Conservation (phyloP, 2,329 filamentous ascomycete genomes). For the Alternaria burnsii region DNA sequence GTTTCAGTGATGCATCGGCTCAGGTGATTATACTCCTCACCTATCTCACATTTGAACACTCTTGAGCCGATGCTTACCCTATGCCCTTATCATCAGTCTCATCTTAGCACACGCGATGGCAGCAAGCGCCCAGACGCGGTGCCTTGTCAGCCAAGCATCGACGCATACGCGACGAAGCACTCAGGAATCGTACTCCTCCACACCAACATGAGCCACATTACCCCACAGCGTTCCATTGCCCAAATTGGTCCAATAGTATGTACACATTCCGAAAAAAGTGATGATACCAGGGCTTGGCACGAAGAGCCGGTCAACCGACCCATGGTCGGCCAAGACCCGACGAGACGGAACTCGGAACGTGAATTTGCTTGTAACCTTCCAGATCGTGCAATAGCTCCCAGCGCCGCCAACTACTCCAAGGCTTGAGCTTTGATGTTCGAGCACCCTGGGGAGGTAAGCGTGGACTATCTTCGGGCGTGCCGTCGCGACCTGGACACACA, state of each 20-base stretch:
- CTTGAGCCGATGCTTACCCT: constrained; percentile 16
- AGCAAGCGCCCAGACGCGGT: constrained; percentile 18
- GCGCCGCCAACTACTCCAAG: constrained; percentile 32
- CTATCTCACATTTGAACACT: background rate
- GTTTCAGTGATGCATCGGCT: background rate
- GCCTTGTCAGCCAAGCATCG: constrained; percentile 16
- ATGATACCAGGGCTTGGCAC: constrained; percentile 11
- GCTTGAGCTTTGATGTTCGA: background rate
- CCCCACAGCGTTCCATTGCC: constrained; percentile 1
- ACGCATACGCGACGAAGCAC: constrained; percentile 22
- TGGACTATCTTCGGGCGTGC: background rate
- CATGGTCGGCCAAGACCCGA: constrained; percentile 16
- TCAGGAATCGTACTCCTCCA: constrained; percentile 22
- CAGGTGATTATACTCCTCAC: background rate
- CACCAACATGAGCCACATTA: constrained; percentile 10
- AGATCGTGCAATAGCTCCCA: constrained; percentile 25
- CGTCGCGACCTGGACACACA: background rate
- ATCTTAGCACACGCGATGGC: constrained; percentile 15
- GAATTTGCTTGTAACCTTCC: constrained; percentile 31
- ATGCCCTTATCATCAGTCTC: background rate
- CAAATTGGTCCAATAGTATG: constrained; percentile 7
- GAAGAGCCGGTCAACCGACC: constrained; percentile 20
- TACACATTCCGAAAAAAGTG: background rate
- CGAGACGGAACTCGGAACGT: constrained; percentile 35
- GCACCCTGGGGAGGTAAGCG: background rate